A percentile compares a stretch with the other conserved stretches of the same genome.
Evolutionary conservation across 805 yeast genomes (phyloP).

Genomic region (Debaryomyces hansenii): DNA sequence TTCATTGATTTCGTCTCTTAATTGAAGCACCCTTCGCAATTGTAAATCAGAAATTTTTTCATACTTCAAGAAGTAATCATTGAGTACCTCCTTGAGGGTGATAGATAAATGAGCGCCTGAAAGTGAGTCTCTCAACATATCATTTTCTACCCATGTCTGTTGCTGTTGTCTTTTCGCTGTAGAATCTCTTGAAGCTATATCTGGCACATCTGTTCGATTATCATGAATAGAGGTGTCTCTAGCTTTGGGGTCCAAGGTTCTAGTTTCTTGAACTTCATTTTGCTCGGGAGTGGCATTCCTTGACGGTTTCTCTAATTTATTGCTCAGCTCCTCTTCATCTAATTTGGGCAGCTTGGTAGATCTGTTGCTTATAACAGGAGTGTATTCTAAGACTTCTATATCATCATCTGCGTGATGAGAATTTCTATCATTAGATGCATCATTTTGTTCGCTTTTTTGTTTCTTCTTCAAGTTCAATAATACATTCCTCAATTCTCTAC

Average conservation of each 20-base stretch:
- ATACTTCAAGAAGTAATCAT: conserved; percentile 8
- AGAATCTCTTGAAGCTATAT: too few relatives aligned
- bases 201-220: background rate
- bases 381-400: conserved; percentile 16
- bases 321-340: background rate
- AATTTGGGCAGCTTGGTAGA: background rate
- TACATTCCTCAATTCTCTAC: conserved; percentile 24
- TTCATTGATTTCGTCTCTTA: conserved; percentile 5
- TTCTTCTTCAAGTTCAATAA: conserved; percentile 22
- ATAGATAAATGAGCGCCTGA: conserved; percentile 1
- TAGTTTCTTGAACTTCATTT: background rate
- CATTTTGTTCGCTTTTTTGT: conserved; percentile 8
- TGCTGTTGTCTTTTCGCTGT: too few relatives aligned
- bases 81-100: conserved; percentile 5
- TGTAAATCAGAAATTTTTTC: conserved; percentile 2
- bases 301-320: background rate
- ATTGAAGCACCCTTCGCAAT: background rate
- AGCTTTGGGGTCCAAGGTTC: conserved; percentile 12
- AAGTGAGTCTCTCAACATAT: conserved; percentile 7
- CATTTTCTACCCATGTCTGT: conserved; percentile 2
- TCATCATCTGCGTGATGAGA: conserved; percentile 14
- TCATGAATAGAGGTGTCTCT: background rate
- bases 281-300: background rate
- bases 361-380: conserved; percentile 2
- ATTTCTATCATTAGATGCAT: background rate